Evolutionary conservation across 345 rosid species (phyloP).

Genomic region (Ricinus communis): DNA sequence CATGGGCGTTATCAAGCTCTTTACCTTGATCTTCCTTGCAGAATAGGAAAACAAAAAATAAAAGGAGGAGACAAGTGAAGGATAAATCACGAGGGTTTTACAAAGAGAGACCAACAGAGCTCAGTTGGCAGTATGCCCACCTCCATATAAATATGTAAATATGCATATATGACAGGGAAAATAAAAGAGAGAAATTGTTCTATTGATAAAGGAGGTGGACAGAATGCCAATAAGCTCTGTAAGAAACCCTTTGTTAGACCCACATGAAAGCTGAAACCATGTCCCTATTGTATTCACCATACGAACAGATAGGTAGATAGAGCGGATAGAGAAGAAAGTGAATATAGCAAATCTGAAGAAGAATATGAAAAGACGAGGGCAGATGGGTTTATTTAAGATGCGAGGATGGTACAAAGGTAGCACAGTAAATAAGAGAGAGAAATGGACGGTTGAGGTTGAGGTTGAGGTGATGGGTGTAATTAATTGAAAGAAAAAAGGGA

Average conservation of each 20-base stretch:
- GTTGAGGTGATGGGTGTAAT: conserved; percentile 33
- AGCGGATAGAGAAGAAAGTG: neutral
- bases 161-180: neutral
- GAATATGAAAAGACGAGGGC: conserved; percentile 12
- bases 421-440: conserved; percentile 47
- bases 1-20: neutral
- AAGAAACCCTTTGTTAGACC: conserved; percentile 86
- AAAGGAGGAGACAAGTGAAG: too few relatives aligned
- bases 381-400: conserved; percentile 40
- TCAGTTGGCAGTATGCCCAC: conserved; percentile 93
- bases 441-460: conserved; percentile 17
- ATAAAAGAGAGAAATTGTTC: neutral
- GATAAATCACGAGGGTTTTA: conserved; percentile 54
- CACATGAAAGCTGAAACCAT: conserved; percentile 41
- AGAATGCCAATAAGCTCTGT: conserved; percentile 97
- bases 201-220: conserved; percentile 84
- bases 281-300: conserved; percentile 13
- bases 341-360: neutral
- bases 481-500: conserved; percentile 30
- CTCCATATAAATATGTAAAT: conserved; percentile 41
- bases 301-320: conserved; percentile 6
- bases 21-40: conserved; percentile 26
- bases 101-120: conserved; percentile 81
- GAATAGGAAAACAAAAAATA: neutral
- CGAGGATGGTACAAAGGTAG: conserved; percentile 12